These are phyloP conservation scores for Sclerotinia glacialis DNA, from an alignment of 2,329 filamentous ascomycete genomes.

Conservation along the genomic window DNA sequence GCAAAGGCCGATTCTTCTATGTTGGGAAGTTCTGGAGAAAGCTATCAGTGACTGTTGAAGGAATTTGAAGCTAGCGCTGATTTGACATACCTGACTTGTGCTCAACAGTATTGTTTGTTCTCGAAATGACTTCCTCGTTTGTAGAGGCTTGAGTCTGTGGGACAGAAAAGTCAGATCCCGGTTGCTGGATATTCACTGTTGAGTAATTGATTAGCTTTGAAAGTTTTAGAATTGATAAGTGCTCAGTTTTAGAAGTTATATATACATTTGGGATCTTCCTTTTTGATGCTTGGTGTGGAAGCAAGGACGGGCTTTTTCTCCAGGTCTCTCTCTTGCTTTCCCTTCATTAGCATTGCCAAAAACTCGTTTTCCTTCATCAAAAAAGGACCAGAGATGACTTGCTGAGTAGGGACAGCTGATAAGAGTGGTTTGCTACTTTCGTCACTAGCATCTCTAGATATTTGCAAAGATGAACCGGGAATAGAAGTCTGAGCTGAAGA, in stretches of 20 bases:
- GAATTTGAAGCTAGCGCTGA: background rate
- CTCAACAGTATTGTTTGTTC: background rate
- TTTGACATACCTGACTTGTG: background rate
- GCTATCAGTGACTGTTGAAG: background rate
- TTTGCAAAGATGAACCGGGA: background rate
- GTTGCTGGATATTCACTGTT: conserved; percentile 5
- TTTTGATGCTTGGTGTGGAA: no score
- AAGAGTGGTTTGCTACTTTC: background rate
- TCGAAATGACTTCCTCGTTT: background rate
- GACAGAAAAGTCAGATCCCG: background rate
- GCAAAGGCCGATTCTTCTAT: background rate
- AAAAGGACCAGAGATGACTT: background rate
- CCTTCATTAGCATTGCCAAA: conserved; percentile 8
- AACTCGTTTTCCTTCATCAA: conserved; percentile 13
- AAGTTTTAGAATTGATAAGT: background rate
- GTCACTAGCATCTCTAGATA: background rate
- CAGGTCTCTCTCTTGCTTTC: background rate
- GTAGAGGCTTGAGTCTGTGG: background rate
- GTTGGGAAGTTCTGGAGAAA: background rate
- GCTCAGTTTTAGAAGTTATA: background rate
- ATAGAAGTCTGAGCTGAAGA: background rate
- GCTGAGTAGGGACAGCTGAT: no score
- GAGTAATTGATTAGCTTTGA: background rate
- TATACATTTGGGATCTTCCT: conserved; percentile 3
- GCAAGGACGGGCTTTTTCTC: background rate